phyloP scores from a whole-genome alignment of 176 grass and related monocot genomes.

The Pontederia crassipes region DNA sequence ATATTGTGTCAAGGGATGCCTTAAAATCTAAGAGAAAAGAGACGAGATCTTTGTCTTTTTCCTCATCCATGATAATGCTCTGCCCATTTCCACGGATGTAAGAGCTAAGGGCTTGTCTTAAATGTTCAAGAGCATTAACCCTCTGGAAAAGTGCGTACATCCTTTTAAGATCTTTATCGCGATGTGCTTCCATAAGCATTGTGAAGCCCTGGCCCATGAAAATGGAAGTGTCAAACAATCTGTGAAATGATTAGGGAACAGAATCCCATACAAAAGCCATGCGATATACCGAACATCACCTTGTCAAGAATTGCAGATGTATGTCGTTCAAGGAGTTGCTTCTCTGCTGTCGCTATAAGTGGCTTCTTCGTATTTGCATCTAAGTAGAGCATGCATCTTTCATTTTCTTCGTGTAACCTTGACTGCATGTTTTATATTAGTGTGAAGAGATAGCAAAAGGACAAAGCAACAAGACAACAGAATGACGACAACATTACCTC shows the following conservation, averaged over 20 bases:
- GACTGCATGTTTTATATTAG: conserved; percentile 38
- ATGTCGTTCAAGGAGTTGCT: conserved; percentile 75
- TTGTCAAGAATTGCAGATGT: conserved; percentile 96
- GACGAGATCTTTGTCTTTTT: conserved; percentile 94
- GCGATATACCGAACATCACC: conserved; percentile 22
- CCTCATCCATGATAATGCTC: conserved; percentile 86
- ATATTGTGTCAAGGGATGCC: conserved; percentile 86
- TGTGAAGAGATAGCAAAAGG: background rate
- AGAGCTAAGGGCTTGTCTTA: conserved; percentile 86
- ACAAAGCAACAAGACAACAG: conserved; percentile 10
- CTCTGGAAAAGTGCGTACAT: conserved; percentile 93
- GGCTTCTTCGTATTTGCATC: conserved; percentile 86
- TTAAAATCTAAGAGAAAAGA: conserved; percentile 93
- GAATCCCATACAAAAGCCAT: background rate
- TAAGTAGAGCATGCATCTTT: conserved; percentile 93
- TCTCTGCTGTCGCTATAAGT: conserved; percentile 79
- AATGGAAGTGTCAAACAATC: background rate
- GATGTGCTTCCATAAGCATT: conserved; percentile 96
- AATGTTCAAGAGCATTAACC: conserved; percentile 83
- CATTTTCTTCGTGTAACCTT: conserved; percentile 97
- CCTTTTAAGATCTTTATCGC: conserved; percentile 65
- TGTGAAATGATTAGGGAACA: conserved; percentile 5
- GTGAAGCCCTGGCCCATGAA: conserved; percentile 58
- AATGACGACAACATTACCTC: conserved; percentile 39
- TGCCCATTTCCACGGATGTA: conserved; percentile 79